Base-by-base conservation (phyloP, 805 yeast genomes). In the Starmerella bacillaris region DNA sequence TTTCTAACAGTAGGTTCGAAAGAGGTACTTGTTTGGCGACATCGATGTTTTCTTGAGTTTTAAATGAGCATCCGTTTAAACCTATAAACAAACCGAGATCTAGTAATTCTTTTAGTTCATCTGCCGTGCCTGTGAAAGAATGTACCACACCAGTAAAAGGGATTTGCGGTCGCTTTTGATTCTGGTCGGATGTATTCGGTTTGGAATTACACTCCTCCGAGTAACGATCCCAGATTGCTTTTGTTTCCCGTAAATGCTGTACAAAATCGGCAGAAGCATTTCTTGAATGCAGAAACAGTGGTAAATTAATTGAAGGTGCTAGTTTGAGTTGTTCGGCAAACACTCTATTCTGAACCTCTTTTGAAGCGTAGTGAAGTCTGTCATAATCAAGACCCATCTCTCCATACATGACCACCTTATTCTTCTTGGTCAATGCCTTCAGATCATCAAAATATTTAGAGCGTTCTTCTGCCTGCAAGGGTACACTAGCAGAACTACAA, bases 381-480 rank as follows among this genome's bases (percentile, higher is more conserved):
- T 89, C 99, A 52, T 84, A 86, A 52, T 89, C 99, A 32, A 89
- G 61, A 0, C 99, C 99, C 34, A 89, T 72, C 56, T 89, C 99
- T 11, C 99, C 99, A 58, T 84, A 75, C 1, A 94, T 89, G 47
- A 67, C 68, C 19, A 89, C 76, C 11, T 51, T 44, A 6, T 58
- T 49, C 21, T 56, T 51, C 4, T 82, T 78, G 1, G 57, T 46
- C n/a, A 76, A 45, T 2, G 56, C 44, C 41, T 66, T 63, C 31
- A 89, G 54, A 18, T 61, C 51, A 3, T 52, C 47, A 24, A 78
- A 50, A 45, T 74, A 73, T 2, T 47, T 47, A 3, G 56, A 62
- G 19, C 31, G 32, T 19, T 29, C 34, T 2, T 48, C 47, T 4
- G 56, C 63, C 5, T 31, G 38, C 4, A 11, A 18, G 18, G 50